Evolutionary conservation across 1,284 basidiomycete genomes (phyloP).

Genomic region (Sporisorium sorghi): DNA sequence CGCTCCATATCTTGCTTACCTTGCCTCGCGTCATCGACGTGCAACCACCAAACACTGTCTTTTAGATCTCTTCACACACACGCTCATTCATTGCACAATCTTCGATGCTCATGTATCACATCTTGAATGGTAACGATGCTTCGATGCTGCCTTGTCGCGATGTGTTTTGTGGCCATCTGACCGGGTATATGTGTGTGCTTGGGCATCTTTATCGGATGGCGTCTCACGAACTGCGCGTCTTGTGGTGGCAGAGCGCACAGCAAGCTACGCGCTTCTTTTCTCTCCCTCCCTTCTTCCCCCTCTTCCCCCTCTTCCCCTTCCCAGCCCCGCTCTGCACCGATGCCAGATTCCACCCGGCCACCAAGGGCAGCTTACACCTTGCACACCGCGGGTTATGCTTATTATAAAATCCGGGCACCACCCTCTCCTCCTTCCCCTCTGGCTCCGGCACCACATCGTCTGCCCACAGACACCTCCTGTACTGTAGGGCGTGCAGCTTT

Average conservation of each 20-base stretch:
- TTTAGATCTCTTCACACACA: conserved; percentile 6
- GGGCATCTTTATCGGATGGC: conserved; percentile 5
- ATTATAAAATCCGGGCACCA: conserved; percentile 38
- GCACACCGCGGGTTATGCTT: conserved; percentile 28
- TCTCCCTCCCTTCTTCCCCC: not conserved
- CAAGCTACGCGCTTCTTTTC: conserved; percentile 7
- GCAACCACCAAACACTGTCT: conserved; percentile 9
- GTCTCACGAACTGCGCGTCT: conserved; percentile 6
- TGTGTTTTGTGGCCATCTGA: not conserved
- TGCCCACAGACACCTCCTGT: conserved; percentile 26
- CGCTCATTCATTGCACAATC: conserved; percentile 5
- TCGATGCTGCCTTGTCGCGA: conserved; percentile 1
- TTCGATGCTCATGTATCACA: not conserved
- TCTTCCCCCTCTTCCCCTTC: not conserved
- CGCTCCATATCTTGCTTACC: conserved; percentile 6
- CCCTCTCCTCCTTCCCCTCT: not conserved
- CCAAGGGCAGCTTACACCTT: conserved; percentile 20
- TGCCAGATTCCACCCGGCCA: conserved; percentile 21
- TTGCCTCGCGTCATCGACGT: not conserved
- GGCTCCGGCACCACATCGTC: conserved; percentile 26
- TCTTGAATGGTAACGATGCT: not conserved
- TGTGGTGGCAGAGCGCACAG: conserved; percentile 31
- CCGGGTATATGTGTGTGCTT: conserved; percentile 8
- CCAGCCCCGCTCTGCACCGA: not conserved
- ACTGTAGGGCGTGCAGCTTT: conserved; percentile 12